Conservation (phyloP, 345 rosid genomes). For the Arabis alpina region DNA sequence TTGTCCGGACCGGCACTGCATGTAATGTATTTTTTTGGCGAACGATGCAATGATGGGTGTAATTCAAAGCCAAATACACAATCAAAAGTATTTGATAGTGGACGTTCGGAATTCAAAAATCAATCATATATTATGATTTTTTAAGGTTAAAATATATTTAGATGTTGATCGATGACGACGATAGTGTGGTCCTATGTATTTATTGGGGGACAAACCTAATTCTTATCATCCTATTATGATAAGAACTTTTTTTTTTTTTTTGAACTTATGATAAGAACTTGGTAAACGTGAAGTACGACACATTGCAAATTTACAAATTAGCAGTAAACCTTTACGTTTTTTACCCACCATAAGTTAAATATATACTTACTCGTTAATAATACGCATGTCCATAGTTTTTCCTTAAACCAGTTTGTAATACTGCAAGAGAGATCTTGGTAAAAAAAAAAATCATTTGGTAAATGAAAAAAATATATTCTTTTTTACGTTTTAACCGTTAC, state of each 20-base stretch:
- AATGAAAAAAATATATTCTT: background rate
- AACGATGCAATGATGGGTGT: too few relatives aligned
- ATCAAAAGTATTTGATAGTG: too few relatives aligned
- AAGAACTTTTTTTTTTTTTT: background rate
- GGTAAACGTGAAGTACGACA: slow-evolving; percentile 4
- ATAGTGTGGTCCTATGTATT: too few relatives aligned
- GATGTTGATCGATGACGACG: too few relatives aligned
- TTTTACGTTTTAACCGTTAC: slow-evolving; percentile 1
- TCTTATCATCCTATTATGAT: background rate
- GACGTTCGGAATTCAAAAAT: too few relatives aligned
- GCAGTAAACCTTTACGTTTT: background rate
- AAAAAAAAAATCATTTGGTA: background rate
- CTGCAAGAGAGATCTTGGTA: slow-evolving; percentile 10
- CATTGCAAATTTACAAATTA: background rate
- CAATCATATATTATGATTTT: too few relatives aligned
- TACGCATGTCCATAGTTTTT: background rate
- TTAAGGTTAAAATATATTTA: too few relatives aligned
- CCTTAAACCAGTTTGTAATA: background rate
- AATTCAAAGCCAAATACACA: too few relatives aligned
- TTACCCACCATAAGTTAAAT: background rate
- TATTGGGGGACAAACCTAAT: background rate
- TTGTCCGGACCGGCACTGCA: too few relatives aligned
- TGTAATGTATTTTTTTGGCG: too few relatives aligned
- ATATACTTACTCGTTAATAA: too few relatives aligned
- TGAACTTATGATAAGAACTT: slow-evolving; percentile 5